Base-by-base conservation (phyloP, 192 early-diverging fungal genomes). In the Umbelopsis sp. region DNA sequence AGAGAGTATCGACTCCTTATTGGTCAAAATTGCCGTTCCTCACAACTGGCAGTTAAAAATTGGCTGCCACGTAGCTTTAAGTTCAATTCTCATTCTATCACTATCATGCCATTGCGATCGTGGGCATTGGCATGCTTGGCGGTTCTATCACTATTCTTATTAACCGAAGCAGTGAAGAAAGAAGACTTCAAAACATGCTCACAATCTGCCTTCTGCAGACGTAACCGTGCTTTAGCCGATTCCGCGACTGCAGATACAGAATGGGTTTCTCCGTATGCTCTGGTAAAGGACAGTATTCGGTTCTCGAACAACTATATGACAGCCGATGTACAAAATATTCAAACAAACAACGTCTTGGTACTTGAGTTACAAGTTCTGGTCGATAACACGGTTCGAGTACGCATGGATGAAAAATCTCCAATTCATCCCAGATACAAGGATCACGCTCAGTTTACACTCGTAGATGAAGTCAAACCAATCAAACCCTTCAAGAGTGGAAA, bases 161-260 rank as follows among this genome's bases (percentile, higher is more conserved):
- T 62, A 34, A n/a, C 26, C 56, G 56, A 62, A 62, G 91, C 88
- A 0, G 87, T 92, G 51, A 94, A 94, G 71, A 77, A 74, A 20
- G 90, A 92, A 70, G 96, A 99, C 77, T 99, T 99, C 75, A 97
- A 95, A 77, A 91, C 83, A 0, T 97, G 96, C 78, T 80, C 88
- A 26, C 92, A 98, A 65, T 87, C 88, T 29, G 90, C 89, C 6
- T 99, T 99, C 76, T 98, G 96, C 78, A 75, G 81, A 12, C 91
- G 97, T 45, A 95, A 99, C 78, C 84, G 94, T 7, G 92, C 89
- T 20, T 95, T 90, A 73, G 94, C 93, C 14, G 82, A 80, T 3
- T 75, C 66, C 53, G 70, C 73, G 51, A 56, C 71, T 25, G 56
- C 68, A 2, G 45, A 71, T n/a, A 17, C 41, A 34, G 17, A 66